Percentiles rank a stretch among this genome's conserved stretches.
These are phyloP conservation scores for Pluteus cervinus DNA, from an alignment of 768 basidiomycete species.

Conservation along the genomic window DNA sequence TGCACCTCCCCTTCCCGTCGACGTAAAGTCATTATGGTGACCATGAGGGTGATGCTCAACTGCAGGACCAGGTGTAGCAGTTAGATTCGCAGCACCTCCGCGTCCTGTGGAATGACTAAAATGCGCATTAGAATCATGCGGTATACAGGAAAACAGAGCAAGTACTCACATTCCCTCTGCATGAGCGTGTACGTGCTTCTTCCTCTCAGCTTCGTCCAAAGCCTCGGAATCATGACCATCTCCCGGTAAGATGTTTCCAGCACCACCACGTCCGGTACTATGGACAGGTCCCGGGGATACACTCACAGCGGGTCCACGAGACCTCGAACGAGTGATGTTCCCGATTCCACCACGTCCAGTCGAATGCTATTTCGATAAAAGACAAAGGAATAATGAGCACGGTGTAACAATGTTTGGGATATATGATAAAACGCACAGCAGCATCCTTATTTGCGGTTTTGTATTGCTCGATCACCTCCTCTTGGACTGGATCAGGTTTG, in stretches of 20 bases:
- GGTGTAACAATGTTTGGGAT: constrained; percentile 1
- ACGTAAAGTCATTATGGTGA: neutral
- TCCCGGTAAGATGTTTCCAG: constrained; percentile 46
- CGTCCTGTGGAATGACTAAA: constrained; percentile 6
- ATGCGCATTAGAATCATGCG: neutral
- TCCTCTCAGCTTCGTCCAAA: constrained; percentile 21
- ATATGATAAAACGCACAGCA: constrained; percentile 25
- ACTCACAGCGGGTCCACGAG: constrained; percentile 29
- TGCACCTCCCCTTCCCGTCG: constrained; percentile 4
- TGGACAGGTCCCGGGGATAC: constrained; percentile 21
- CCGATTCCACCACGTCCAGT: constrained; percentile 62
- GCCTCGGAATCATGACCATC: constrained; percentile 14
- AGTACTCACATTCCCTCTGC: constrained; percentile 30
- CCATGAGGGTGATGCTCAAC: neutral
- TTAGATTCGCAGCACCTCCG: constrained; percentile 4
- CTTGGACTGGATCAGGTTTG: constrained; percentile 25
- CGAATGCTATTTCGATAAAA: constrained; percentile 38
- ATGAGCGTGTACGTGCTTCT: constrained; percentile 15
- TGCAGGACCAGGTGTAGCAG: neutral
- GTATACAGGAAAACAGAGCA: neutral
- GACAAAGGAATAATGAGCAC: neutral
- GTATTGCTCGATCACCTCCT: constrained; percentile 33
- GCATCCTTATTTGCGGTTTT: constrained; percentile 21
- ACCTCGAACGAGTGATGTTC: constrained; percentile 57
- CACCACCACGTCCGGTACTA: constrained; percentile 59